A percentile compares a stretch with the other conserved stretches of the same genome.
Evolutionary conservation across 345 rosid genomes (phyloP).

Genomic region (Aquilaria sinensis): DNA sequence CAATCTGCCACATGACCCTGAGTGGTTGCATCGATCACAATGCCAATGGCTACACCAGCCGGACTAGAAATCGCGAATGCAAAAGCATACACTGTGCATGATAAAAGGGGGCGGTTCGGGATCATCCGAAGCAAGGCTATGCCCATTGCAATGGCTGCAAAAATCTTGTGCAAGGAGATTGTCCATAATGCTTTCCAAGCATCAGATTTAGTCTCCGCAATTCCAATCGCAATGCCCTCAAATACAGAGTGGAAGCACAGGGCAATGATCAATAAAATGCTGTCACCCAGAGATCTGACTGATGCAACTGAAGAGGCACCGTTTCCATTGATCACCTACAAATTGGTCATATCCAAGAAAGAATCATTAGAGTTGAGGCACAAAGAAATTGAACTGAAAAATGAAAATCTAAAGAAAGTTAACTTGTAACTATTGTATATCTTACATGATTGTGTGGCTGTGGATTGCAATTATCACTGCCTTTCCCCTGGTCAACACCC

Average conservation of each 20-base stretch:
- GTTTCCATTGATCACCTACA: slow-evolving; percentile 17
- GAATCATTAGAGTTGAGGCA: neutral
- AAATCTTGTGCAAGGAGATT: slow-evolving; percentile 56
- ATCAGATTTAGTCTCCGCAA: slow-evolving; percentile 48
- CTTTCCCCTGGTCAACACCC: slow-evolving; percentile 17
- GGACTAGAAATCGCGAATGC: slow-evolving; percentile 84
- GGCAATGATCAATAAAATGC: slow-evolving; percentile 61
- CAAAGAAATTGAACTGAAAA: too few species aligned
- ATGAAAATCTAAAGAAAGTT: neutral
- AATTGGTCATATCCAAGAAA: neutral
- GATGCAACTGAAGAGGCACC: slow-evolving; percentile 12
- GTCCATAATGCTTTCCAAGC: slow-evolving; percentile 89
- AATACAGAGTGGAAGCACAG: slow-evolving; percentile 88
- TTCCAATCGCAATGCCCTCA: slow-evolving; percentile 81
- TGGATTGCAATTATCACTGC: slow-evolving; percentile 8
- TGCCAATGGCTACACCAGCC: slow-evolving; percentile 62
- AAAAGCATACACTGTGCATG: slow-evolving; percentile 50
- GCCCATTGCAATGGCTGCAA: slow-evolving; percentile 89
- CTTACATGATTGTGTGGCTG: slow-evolving; percentile 16
- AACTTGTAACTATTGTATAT: neutral
- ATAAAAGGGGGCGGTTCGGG: slow-evolving; percentile 60
- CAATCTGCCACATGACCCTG: slow-evolving; percentile 71
- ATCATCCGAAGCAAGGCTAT: slow-evolving; percentile 73
- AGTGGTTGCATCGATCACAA: slow-evolving; percentile 63
- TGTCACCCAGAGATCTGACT: slow-evolving; percentile 55